phyloP scores from a whole-genome alignment of 192 early-diverging fungal genomes.

The Umbelopsis sp. region DNA sequence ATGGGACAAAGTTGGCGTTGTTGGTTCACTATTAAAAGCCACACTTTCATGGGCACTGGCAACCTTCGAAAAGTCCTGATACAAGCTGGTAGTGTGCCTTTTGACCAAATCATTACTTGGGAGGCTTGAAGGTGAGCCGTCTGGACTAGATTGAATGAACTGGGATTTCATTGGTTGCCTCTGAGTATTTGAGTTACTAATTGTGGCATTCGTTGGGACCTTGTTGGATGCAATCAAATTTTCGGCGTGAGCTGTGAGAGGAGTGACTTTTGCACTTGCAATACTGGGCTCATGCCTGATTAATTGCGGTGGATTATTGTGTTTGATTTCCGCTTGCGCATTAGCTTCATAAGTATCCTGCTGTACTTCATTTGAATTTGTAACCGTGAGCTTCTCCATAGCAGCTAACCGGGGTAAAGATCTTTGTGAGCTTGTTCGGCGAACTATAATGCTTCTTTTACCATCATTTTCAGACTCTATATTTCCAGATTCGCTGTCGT shows the following conservation, averaged over 20 bases:
- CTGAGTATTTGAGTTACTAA: not conserved
- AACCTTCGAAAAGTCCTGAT: not conserved
- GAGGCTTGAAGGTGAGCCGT: not conserved
- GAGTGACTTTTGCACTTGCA: conserved; percentile 3
- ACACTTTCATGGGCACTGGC: not conserved
- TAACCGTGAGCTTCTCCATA: not conserved
- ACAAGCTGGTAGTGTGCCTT: not conserved
- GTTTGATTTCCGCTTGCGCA: not conserved
- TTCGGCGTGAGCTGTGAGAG: conserved; percentile 2
- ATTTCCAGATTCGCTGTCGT: not conserved
- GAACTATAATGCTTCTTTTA: conserved; percentile 5
- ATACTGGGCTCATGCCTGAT: not conserved
- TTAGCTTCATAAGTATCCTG: not conserved
- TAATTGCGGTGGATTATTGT: not conserved
- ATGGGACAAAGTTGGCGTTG: not conserved
- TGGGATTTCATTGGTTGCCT: not conserved
- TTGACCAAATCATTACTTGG: not conserved
- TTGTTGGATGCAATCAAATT: not conserved
- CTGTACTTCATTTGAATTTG: not conserved
- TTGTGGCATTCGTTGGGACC: not conserved
- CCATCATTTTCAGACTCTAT: not conserved
- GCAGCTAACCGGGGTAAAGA: conserved; percentile 1
- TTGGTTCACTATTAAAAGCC: not conserved
- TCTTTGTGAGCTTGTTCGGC: conserved; percentile 1
- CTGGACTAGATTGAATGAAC: not conserved